Base-by-base conservation (phyloP, 2,329 filamentous ascomycete genomes). In the Penicillium griseofulvum region DNA sequence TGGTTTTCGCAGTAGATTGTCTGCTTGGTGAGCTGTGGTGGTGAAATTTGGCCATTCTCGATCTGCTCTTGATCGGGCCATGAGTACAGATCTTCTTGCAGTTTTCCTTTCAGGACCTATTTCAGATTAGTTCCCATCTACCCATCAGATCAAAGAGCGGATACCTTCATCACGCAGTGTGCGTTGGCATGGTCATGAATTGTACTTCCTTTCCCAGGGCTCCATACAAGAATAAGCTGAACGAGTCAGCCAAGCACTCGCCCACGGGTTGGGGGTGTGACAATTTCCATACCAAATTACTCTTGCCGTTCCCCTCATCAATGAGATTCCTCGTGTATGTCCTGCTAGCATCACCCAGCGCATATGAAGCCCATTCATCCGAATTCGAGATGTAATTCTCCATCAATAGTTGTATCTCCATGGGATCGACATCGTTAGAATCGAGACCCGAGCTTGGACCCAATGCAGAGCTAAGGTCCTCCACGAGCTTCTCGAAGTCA, bases 101-200 rank as follows among this genome's bases (percentile, higher is more conserved):
- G 78, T 58, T 80, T 82, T 43, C 92, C 92, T 64, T 85, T 86
- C 59, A 96, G 82, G 62, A 93, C 86, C 79, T 88, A 60, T 56
- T 42, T 48, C 50, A 31, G 29, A 49, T 58, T 46, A 48, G 49
- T 14, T n/a, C 24, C 10, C n/a, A 10, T n/a, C 9, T 8, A 28
- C 34, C 16, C 22, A 9, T 14, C 9, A 7, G 24, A 7, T 14
- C 16, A 31, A 33, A 24, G 22, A 22, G 8, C 17, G 36, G 37
- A 11, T 70, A 76, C 76, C 73, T 87, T 96, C 90, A 96, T 96
- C 65, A 96, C 79, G 74, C 92, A 97, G 72, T 96, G 92, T 37
- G 91, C 90, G 58, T 93, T 90, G 69, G 87, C 87, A 73, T 91
- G 88, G 71, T 97, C 92, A 70, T 97, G 92, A 69, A 97, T 91